A percentile compares a stretch with the other conserved stretches of the same genome.
phyloP scores from a whole-genome alignment of 2,329 filamentous ascomycete genomes.

The Diplodia sapinea region DNA sequence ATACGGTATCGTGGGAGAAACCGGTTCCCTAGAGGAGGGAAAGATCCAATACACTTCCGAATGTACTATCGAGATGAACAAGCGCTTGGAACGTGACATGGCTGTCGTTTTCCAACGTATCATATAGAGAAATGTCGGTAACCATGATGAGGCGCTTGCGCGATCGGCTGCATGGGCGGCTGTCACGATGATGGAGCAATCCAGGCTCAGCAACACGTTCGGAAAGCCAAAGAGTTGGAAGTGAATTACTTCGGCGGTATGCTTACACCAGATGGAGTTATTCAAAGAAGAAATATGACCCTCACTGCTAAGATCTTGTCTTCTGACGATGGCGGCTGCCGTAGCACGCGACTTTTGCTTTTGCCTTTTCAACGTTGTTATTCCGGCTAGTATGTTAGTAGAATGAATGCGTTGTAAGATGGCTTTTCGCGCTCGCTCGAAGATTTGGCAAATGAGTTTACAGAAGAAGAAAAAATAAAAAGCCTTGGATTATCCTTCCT shows the following conservation, averaged over 20 bases:
- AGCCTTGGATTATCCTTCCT: too few relatives aligned
- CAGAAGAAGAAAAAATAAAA: too few relatives aligned
- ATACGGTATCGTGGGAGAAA: constrained; percentile 86
- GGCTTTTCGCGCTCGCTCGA: too few relatives aligned
- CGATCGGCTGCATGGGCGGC: constrained; percentile 58
- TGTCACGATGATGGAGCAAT: constrained; percentile 49
- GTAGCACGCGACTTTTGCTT: too few relatives aligned
- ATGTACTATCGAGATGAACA: constrained; percentile 44
- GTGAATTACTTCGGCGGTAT: constrained; percentile 59
- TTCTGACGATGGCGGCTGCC: too few relatives aligned
- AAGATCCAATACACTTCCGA: constrained; percentile 70
- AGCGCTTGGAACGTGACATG: constrained; percentile 51
- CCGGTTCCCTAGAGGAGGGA: constrained; percentile 67
- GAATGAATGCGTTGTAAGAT: too few relatives aligned
- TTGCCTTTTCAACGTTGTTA: too few relatives aligned
- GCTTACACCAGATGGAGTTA: constrained; percentile 56
- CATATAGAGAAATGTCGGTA: constrained; percentile 45
- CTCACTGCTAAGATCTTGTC: too few relatives aligned
- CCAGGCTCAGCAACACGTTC: too few relatives aligned
- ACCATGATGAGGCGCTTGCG: constrained; percentile 52
- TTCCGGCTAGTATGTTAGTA: too few relatives aligned
- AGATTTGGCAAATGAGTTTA: too few relatives aligned
- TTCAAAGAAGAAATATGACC: too few relatives aligned
- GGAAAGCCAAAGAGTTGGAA: constrained; percentile 57
- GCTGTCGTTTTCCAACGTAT: constrained; percentile 53